These are phyloP conservation scores for Pseudogymnoascus sp. DNA, from an alignment of 2,329 filamentous ascomycete genomes.

Conservation along the genomic window DNA sequence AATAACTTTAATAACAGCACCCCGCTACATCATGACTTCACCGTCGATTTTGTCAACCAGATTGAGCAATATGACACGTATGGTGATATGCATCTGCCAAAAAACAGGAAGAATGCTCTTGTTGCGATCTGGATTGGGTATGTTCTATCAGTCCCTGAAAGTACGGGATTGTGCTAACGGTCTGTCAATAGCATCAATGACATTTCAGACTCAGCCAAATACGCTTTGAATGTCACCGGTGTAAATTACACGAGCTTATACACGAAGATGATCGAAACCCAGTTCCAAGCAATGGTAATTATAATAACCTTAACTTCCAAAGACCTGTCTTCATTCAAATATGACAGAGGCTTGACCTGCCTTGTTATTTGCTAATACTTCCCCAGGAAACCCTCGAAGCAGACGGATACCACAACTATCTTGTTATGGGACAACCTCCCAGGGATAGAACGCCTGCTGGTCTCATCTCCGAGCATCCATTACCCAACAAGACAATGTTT, in stretches of 20 bases:
- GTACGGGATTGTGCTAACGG: neutral
- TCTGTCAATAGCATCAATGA: slow-evolving; percentile 40
- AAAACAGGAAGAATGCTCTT: slow-evolving; percentile 29
- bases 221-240: slow-evolving; percentile 32
- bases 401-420: slow-evolving; percentile 38
- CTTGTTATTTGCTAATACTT: neutral
- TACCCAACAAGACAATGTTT: slow-evolving; percentile 41
- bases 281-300: slow-evolving; percentile 34
- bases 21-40: slow-evolving; percentile 44
- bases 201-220: slow-evolving; percentile 42
- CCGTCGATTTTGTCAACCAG: slow-evolving; percentile 43
- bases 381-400: slow-evolving; percentile 31
- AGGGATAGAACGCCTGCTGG: slow-evolving; percentile 35
- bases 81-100: slow-evolving; percentile 26
- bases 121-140: slow-evolving; percentile 45
- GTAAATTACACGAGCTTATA: slow-evolving; percentile 40
- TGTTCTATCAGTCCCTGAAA: neutral
- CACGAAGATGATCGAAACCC: slow-evolving; percentile 32
- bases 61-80: slow-evolving; percentile 41
- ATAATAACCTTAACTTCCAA: neutral
- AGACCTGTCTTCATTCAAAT: neutral
- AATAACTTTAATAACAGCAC: slow-evolving; percentile 28
- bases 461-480: slow-evolving; percentile 29
- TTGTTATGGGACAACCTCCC: slow-evolving; percentile 46
- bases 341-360: neutral